phyloP scores from a whole-genome alignment of 2,329 filamentous ascomycete species.

The Penicillium nordicum region DNA sequence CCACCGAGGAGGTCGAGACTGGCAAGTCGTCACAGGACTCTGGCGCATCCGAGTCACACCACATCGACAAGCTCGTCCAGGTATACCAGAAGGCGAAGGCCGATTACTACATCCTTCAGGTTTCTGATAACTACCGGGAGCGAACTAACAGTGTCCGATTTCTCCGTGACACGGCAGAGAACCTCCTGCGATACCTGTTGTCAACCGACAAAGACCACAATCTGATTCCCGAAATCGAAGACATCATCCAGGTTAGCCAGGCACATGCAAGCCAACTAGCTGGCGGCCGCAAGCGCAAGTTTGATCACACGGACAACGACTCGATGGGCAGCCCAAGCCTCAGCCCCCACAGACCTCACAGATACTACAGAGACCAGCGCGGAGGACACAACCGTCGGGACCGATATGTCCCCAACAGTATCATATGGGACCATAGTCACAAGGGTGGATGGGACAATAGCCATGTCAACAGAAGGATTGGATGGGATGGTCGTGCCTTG shows the following conservation, averaged over 20 bases:
- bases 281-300: conserved; percentile 40
- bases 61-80: conserved; percentile 22
- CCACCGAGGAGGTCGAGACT: background rate
- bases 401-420: background rate
- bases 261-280: conserved; percentile 35
- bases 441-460: background rate
- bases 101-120: conserved; percentile 31
- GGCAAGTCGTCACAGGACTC: background rate
- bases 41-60: conserved; percentile 4
- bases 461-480: background rate
- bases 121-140: conserved; percentile 21
- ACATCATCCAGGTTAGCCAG: conserved; percentile 33
- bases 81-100: conserved; percentile 38
- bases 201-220: conserved; percentile 24
- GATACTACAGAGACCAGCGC: background rate
- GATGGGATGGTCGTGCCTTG: conserved; percentile 7
- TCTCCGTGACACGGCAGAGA: conserved; percentile 45
- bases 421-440: conserved; percentile 7
- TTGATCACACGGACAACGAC: conserved; percentile 24
- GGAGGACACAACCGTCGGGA: background rate
- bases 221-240: conserved; percentile 33
- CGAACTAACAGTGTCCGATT: conserved; percentile 36
- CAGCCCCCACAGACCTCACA: background rate
- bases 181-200: conserved; percentile 36
- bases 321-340: background rate